Evolutionary conservation across 768 basidiomycete genomes (phyloP).

Genomic region (Podaxis mareebaensis): DNA sequence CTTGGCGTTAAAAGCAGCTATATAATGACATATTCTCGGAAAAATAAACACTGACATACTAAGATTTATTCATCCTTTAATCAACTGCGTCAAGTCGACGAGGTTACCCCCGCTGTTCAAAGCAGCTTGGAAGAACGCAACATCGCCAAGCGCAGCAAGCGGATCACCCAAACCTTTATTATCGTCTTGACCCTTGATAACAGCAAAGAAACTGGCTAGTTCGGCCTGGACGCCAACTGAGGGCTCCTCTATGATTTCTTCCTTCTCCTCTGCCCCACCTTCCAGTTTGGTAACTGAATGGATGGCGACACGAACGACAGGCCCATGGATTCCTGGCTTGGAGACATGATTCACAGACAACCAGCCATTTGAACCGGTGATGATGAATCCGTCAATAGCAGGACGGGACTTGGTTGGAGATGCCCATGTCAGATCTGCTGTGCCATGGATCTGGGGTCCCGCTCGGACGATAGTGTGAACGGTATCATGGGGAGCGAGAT

Average conservation of each 20-base stretch:
- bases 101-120: constrained; percentile 64
- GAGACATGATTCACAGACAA: constrained; percentile 43
- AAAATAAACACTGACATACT: neutral
- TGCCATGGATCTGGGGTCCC: constrained; percentile 54
- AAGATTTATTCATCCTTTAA: constrained; percentile 15
- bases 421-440: constrained; percentile 63
- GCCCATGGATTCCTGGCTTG: constrained; percentile 20
- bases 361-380: constrained; percentile 68
- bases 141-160: constrained; percentile 64
- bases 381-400: constrained; percentile 39
- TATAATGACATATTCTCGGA: neutral
- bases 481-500: constrained; percentile 80
- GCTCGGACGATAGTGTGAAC: constrained; percentile 58
- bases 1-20: neutral
- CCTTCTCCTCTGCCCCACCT: constrained; percentile 42
- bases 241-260: constrained; percentile 51
- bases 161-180: constrained; percentile 55
- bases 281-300: constrained; percentile 36
- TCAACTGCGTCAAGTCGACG: constrained; percentile 53
- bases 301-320: constrained; percentile 39
- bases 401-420: constrained; percentile 48
- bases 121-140: constrained; percentile 78
- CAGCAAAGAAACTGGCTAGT: constrained; percentile 58
- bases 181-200: constrained; percentile 51
- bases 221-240: constrained; percentile 57